Percentiles rank a stretch among this genome's conserved stretches.
phyloP scores from a whole-genome alignment of 1,139 yeast species.

The Kodamaea sp. region DNA sequence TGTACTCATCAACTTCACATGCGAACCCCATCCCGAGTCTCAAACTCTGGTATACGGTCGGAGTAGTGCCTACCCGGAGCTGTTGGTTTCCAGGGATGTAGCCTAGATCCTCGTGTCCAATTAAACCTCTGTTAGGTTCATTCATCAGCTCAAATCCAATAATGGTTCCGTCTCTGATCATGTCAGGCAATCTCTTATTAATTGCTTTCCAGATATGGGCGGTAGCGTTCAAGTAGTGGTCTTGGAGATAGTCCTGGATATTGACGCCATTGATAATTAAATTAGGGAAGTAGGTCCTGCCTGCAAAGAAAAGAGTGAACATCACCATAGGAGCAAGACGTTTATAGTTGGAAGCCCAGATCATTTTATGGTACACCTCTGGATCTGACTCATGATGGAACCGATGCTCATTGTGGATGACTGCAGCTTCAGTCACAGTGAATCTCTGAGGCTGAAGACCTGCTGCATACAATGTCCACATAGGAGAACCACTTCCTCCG shows the following conservation, averaged over 20 bases:
- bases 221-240: constrained; percentile 59
- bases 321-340: constrained; percentile 76
- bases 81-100: constrained; percentile 54
- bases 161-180: constrained; percentile 54
- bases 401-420: constrained; percentile 59
- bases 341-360: constrained; percentile 89
- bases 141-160: constrained; percentile 86
- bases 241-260: constrained; percentile 76
- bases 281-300: constrained; percentile 68
- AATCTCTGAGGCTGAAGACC: constrained; percentile 81
- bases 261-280: constrained; percentile 68
- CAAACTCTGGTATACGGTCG: constrained; percentile 62
- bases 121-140: constrained; percentile 76
- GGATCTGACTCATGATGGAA: constrained; percentile 34
- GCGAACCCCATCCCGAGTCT: constrained; percentile 72
- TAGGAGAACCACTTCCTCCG: constrained; percentile 96
- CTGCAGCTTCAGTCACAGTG: constrained; percentile 67
- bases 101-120: constrained; percentile 53
- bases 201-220: constrained; percentile 55
- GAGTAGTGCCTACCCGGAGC: constrained; percentile 65
- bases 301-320: constrained; percentile 87
- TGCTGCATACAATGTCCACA: constrained; percentile 96
- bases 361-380: constrained; percentile 71
- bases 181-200: constrained; percentile 46
- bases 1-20: constrained; percentile 64